Evolutionary conservation across 371 early-diverging fungal genomes (phyloP), one percentile per base, ranked within the genome.

Genomic region (Phascolomyces articulosus): DNA sequence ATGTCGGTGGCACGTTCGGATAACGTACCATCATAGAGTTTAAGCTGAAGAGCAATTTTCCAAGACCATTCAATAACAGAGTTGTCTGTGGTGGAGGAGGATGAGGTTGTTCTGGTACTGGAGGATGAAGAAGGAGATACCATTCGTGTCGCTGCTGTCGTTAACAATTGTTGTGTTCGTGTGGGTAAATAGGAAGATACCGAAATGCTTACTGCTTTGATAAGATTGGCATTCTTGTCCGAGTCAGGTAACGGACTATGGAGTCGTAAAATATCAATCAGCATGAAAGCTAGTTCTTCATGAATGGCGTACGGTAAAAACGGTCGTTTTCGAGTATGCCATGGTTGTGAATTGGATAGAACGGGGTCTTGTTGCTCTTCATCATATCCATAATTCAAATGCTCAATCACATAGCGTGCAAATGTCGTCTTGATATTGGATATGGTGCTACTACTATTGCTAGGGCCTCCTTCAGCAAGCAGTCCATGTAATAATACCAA

Each of bases 51-150:
- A 0, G 75, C 65, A 23, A 84, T 74, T 7, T 56, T 58, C 86
- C 86, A 85, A 2, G 75, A 72, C 87, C 87, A 87, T 1, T 80
- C 73, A 63, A 85, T 74, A 29, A 80, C 69, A 24, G 75, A 77
- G 18, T 61, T 60, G 0, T 69, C 60, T 69, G 9, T 40, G n/a
- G n/a, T n/a, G n/a, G n/a, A n/a, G n/a, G n/a, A n/a, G n/a, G n/a
- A n/a, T 40, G 66, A 68, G 0, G 73, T 48, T 1, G 23, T 57
- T 4, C 9, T 59, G 8, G 18, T 29, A 21, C 24, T 63, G 28
- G 57, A 49, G 26, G 57, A 38, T 10, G n/a, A n/a, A n/a, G n/a
- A n/a, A n/a, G n/a, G n/a, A n/a, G n/a, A 23, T 16, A 53, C 49
- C 23, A 70, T 26, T 10, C 66, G 71, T 0, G 72, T 64, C 21